Percentiles rank a stretch among this genome's conserved stretches.
Evolutionary conservation across 352 stramenopile genomes (phyloP).

Genomic region (Globisporangium middletonii): DNA sequence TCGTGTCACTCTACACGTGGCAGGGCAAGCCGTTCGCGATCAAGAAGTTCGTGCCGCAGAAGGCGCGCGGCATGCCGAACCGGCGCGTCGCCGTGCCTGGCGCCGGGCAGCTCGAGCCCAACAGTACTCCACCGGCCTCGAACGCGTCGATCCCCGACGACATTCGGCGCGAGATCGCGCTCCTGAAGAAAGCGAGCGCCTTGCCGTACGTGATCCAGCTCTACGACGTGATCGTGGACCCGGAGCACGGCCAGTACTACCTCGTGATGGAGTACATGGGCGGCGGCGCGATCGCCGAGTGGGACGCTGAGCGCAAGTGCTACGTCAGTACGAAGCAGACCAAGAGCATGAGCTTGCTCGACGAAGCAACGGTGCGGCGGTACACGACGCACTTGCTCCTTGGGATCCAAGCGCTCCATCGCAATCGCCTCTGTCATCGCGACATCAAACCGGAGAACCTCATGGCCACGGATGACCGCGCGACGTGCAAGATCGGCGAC

Average conservation of each 20-base stretch:
- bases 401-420: constrained; percentile 69
- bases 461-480: constrained; percentile 50
- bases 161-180: constrained; percentile 61
- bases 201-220: constrained; percentile 60
- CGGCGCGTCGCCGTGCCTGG: constrained; percentile 23
- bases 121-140: neutral
- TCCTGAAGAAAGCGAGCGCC: constrained; percentile 70
- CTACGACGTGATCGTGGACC: constrained; percentile 73
- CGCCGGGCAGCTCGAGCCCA: neutral
- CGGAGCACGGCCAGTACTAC: constrained; percentile 47
- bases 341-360: constrained; percentile 32
- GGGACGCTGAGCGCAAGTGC: constrained; percentile 54
- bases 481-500: constrained; percentile 74
- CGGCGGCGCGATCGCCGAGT: constrained; percentile 68
- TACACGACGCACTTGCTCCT: constrained; percentile 61
- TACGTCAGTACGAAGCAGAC: constrained; percentile 47
- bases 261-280: constrained; percentile 87
- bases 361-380: constrained; percentile 36
- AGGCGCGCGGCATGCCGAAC: constrained; percentile 46
- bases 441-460: constrained; percentile 87
- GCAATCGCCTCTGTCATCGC: constrained; percentile 69
- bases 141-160: constrained; percentile 33
- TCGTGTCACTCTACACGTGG: constrained; percentile 70
- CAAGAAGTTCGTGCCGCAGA: constrained; percentile 65
- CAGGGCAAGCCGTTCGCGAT: constrained; percentile 59